Conservation (phyloP, 1,284 basidiomycete species). For the Boletus subluridellus region DNA sequence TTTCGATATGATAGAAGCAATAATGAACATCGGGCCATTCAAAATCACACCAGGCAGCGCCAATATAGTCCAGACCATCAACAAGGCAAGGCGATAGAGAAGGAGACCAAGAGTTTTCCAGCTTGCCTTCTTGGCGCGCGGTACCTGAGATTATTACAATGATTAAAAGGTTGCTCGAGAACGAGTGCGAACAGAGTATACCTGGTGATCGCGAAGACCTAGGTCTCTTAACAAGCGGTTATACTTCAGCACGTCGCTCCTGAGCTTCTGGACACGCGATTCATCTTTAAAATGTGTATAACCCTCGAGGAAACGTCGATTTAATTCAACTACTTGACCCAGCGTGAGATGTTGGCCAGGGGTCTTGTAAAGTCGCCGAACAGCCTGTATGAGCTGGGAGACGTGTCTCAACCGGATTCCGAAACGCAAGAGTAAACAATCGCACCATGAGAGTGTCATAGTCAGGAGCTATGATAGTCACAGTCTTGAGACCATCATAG, state of each 20-base stretch:
- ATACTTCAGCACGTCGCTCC: conserved; percentile 86
- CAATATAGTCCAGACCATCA: conserved; percentile 82
- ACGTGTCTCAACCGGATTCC: not conserved
- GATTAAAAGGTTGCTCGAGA: not conserved
- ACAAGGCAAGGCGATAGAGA: conserved; percentile 77
- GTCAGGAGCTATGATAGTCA: conserved; percentile 94
- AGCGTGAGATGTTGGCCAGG: conserved; percentile 93
- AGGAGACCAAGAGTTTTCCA: conserved; percentile 90
- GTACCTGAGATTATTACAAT: conserved; percentile 51
- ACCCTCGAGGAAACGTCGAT: conserved; percentile 91
- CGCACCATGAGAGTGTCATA: conserved; percentile 95
- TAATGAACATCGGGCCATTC: conserved; percentile 93
- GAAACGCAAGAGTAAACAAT: conserved; percentile 4
- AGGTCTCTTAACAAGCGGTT: conserved; percentile 90
- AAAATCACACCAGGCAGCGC: conserved; percentile 94
- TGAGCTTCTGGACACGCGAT: conserved; percentile 81
- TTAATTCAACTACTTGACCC: conserved; percentile 95
- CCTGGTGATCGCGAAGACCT: conserved; percentile 98
- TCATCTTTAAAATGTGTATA: conserved; percentile 94
- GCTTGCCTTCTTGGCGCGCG: conserved; percentile 75
- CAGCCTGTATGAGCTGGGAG: conserved; percentile 87
- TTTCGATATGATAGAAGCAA: conserved; percentile 85
- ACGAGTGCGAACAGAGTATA: conserved; percentile 32
- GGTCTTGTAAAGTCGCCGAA: conserved; percentile 89
- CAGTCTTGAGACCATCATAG: conserved; percentile 95